These are phyloP conservation scores for Trichoderma gamsii DNA, from an alignment of 495 filamentous ascomycete genomes.

Conservation along the genomic window DNA sequence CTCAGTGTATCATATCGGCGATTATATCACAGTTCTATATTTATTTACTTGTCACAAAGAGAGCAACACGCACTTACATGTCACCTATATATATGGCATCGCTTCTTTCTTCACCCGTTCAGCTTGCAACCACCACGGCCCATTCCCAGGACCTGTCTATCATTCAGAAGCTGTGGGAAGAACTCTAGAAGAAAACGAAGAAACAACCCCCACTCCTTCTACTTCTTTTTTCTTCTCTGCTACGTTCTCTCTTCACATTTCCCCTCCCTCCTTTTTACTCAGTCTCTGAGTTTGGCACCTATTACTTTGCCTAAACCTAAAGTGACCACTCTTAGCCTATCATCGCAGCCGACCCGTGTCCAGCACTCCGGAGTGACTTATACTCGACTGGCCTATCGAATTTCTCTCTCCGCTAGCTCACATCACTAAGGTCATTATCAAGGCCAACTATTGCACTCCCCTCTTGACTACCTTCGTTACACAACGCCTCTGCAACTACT, in stretches of 20 bases:
- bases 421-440: neutral
- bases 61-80: no score
- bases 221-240: no score
- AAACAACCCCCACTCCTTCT: neutral
- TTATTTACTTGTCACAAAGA: no score
- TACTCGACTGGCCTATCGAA: neutral
- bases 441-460: neutral
- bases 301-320: neutral
- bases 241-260: neutral
- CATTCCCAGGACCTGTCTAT: neutral
- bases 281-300: neutral
- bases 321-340: neutral
- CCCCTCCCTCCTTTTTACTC: neutral
- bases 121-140: neutral
- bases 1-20: neutral
- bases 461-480: neutral
- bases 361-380: neutral
- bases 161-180: neutral
- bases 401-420: neutral
- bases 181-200: neutral
- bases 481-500: neutral
- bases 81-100: neutral
- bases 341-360: neutral
- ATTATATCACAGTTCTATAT: neutral
- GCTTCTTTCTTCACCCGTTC: neutral